Conservation (phyloP, 2,329 filamentous ascomycete genomes). For the Paraphoma chrysanthemicola region DNA sequence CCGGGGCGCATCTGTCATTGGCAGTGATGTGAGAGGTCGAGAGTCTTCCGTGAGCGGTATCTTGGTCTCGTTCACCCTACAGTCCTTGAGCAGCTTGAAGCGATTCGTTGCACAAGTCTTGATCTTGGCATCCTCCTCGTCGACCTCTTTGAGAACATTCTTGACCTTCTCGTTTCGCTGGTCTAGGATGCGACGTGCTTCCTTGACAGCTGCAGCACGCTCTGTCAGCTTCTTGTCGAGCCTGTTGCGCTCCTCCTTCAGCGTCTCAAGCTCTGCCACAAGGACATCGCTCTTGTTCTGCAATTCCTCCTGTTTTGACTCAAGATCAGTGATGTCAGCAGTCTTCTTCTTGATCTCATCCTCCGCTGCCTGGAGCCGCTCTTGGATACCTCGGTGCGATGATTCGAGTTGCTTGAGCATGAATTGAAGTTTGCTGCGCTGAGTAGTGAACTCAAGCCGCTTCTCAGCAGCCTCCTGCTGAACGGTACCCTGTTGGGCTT, state of each 20-base stretch:
- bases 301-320: slow-evolving; percentile 75
- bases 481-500: slow-evolving; percentile 88
- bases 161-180: slow-evolving; percentile 88
- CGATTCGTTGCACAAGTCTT: slow-evolving; percentile 85
- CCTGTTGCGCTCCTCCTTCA: slow-evolving; percentile 75
- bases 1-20: slow-evolving; percentile 79
- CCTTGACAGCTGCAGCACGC: slow-evolving; percentile 77
- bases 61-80: slow-evolving; percentile 91
- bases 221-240: slow-evolving; percentile 72
- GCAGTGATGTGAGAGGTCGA: slow-evolving; percentile 75
- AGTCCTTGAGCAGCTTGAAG: slow-evolving; percentile 83
- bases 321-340: slow-evolving; percentile 67
- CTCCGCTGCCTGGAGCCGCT: slow-evolving; percentile 73
- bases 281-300: slow-evolving; percentile 75
- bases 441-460: slow-evolving; percentile 83
- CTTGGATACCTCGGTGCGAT: slow-evolving; percentile 72
- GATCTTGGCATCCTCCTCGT: slow-evolving; percentile 80
- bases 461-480: slow-evolving; percentile 91
- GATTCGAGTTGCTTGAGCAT: slow-evolving; percentile 71
- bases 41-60: slow-evolving; percentile 80
- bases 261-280: slow-evolving; percentile 76
- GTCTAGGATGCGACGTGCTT: slow-evolving; percentile 79
- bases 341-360: slow-evolving; percentile 71
- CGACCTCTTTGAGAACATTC: slow-evolving; percentile 74
- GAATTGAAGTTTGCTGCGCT: slow-evolving; percentile 69